A percentile compares a stretch with the other conserved stretches of the same genome.
Conservation (phyloP, 1,284 basidiomycete species). For the Apiotrichum akiyoshidainum region DNA sequence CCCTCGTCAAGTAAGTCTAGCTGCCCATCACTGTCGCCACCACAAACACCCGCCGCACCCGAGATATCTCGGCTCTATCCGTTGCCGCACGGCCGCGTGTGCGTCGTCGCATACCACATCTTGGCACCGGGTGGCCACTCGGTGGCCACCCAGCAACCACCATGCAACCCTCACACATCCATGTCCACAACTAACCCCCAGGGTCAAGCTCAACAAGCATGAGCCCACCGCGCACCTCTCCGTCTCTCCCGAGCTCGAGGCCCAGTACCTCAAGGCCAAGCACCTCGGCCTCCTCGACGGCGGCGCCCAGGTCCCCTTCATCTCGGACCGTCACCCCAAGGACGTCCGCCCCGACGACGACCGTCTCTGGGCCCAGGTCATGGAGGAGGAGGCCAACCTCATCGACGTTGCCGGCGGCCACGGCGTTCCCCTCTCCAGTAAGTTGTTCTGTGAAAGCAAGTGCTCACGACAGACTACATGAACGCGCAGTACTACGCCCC, state of each 20-base stretch:
- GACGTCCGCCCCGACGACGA: conserved; percentile 40
- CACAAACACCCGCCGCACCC: conserved; percentile 14
- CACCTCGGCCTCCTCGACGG: conserved; percentile 55
- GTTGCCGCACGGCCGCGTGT: conserved; percentile 25
- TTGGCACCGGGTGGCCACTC: conserved; percentile 15
- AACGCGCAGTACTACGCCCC: conserved; percentile 97
- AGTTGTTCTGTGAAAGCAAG: conserved; percentile 43
- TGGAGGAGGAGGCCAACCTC: conserved; percentile 51
- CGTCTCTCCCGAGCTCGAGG: conserved; percentile 63
- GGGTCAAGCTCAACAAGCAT: conserved; percentile 81
- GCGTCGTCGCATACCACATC: conserved; percentile 12
- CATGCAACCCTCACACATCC: not conserved
- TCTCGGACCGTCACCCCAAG: conserved; percentile 60
- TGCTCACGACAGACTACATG: conserved; percentile 70
- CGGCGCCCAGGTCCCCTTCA: conserved; percentile 60
- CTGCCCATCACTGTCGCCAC: not conserved
- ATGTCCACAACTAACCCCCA: conserved; percentile 41
- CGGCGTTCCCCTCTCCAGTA: conserved; percentile 83
- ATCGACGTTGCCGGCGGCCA: conserved; percentile 67
- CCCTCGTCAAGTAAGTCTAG: conserved; percentile 40
- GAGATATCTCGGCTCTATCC: not conserved
- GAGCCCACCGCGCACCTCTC: conserved; percentile 55
- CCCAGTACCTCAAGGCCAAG: conserved; percentile 80
- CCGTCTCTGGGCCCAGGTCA: conserved; percentile 73
- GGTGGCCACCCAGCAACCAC: too few species aligned